Evolutionary conservation across 305 asterid species (phyloP).

Genomic region (Fraxinus dipetala): DNA sequence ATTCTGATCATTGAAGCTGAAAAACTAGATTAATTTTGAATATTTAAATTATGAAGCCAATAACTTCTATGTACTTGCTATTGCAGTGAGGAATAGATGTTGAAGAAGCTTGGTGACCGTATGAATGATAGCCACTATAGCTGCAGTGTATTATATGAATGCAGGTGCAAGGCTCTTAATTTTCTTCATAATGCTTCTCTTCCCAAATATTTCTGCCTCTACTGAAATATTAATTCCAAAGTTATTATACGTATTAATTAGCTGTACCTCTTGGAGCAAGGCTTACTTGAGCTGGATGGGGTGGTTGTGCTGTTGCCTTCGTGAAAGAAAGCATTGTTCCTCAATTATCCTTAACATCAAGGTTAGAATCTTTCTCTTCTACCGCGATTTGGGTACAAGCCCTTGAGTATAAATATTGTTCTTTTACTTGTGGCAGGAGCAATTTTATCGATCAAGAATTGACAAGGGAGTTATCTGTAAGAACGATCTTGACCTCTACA

Average conservation of each 20-base stretch:
- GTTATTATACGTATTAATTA: conserved; percentile 17
- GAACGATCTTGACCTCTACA: conserved; percentile 58
- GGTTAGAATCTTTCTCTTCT: conserved; percentile 34
- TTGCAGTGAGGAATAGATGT: conserved; percentile 71
- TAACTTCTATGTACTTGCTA: neutral
- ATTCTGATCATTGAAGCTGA: neutral
- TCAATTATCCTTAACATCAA: conserved; percentile 76
- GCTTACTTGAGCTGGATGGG: conserved; percentile 99
- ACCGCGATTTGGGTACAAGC: neutral
- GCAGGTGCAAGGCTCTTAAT: conserved; percentile 56
- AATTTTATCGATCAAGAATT: conserved; percentile 72
- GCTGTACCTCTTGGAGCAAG: conserved; percentile 94
- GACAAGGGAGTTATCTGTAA: conserved; percentile 67
- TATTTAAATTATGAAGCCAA: neutral
- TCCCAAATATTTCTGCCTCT: neutral
- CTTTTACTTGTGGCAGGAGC: conserved; percentile 47
- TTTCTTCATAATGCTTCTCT: neutral
- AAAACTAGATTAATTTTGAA: neutral
- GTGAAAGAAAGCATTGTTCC: conserved; percentile 81
- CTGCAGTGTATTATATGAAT: conserved; percentile 85
- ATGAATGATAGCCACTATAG: conserved; percentile 92
- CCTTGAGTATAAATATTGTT: neutral
- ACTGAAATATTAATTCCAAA: neutral
- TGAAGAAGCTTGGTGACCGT: conserved; percentile 82
- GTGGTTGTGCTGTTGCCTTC: conserved; percentile 89